A percentile compares a stretch with the other conserved stretches of the same genome.
Conservation (phyloP, 1,284 basidiomycete genomes). For the Boletus mariae region DNA sequence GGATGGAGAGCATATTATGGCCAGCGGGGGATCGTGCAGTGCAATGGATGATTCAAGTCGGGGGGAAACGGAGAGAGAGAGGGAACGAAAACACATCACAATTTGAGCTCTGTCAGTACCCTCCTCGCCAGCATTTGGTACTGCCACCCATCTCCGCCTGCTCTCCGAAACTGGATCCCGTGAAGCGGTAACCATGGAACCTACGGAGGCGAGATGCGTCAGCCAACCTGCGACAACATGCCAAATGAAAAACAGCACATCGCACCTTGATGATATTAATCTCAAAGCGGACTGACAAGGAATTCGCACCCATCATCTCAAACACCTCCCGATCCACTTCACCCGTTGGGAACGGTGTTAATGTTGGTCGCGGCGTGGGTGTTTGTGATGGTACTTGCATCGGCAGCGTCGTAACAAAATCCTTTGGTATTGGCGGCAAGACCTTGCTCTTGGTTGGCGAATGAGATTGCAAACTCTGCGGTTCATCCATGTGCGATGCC, state of each 20-base stretch:
- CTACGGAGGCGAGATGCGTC: constrained; percentile 38
- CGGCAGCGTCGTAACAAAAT: constrained; percentile 42
- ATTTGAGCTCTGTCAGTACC: constrained; percentile 88
- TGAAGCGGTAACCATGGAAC: constrained; percentile 92
- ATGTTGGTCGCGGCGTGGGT: constrained; percentile 33
- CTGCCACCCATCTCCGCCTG: constrained; percentile 94
- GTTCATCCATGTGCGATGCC: constrained; percentile 35
- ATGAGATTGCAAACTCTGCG: constrained; percentile 33
- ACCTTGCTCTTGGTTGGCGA: constrained; percentile 53
- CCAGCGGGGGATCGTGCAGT: constrained; percentile 13
- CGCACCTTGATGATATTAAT: constrained; percentile 91
- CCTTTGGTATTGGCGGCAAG: constrained; percentile 69
- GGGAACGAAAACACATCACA: constrained; percentile 42
- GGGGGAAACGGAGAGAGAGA: not conserved
- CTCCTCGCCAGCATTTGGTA: constrained; percentile 96
- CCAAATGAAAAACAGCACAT: not conserved
- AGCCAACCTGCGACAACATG: not conserved
- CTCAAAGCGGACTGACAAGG: constrained; percentile 87
- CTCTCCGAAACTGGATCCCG: constrained; percentile 92
- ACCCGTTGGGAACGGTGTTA: constrained; percentile 51
- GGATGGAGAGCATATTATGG: constrained; percentile 23
- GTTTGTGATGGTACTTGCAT: constrained; percentile 9
- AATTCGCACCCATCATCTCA: constrained; percentile 70
- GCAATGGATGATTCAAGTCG: not conserved
- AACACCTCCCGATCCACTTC: constrained; percentile 66